Evolutionary conservation across 179 eudicot species (phyloP).

Genomic region (Pouteria campechiana): DNA sequence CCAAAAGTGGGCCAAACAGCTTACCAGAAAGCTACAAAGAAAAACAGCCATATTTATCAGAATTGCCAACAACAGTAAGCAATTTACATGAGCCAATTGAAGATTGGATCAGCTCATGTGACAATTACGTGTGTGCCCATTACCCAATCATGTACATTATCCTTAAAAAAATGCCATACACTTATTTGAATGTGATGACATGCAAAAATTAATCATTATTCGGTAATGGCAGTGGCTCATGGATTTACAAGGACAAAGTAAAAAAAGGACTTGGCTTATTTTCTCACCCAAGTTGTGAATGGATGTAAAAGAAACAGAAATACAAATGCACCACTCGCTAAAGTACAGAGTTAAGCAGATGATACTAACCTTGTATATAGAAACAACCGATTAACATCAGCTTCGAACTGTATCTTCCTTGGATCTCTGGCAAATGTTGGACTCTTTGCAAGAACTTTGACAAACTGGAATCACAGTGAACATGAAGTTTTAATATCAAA

Average conservation of each 20-base stretch:
- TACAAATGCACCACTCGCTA: not conserved
- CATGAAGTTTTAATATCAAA: not conserved
- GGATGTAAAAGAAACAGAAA: not conserved
- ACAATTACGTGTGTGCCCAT: too few relatives aligned
- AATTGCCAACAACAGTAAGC: too few relatives aligned
- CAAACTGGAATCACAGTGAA: conserved; percentile 34
- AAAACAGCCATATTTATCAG: too few relatives aligned
- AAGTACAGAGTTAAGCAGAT: not conserved
- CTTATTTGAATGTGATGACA: not conserved
- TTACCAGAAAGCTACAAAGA: too few relatives aligned
- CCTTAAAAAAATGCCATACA: too few relatives aligned
- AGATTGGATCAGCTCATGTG: too few relatives aligned
- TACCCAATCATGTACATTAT: too few relatives aligned
- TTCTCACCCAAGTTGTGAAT: too few relatives aligned
- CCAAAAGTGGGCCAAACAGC: too few relatives aligned
- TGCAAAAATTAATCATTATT: not conserved
- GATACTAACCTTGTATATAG: conserved; percentile 69
- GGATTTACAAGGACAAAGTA: not conserved
- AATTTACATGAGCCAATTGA: too few relatives aligned
- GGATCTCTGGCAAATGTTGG: conserved; percentile 74
- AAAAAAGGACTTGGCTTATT: too few relatives aligned
- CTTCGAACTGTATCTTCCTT: conserved; percentile 81
- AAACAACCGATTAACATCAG: conserved; percentile 83
- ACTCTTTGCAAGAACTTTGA: conserved; percentile 76
- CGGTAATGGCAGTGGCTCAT: not conserved